Conservation (phyloP, 2,329 filamentous ascomycete species). For the Beauveria varroae region DNA sequence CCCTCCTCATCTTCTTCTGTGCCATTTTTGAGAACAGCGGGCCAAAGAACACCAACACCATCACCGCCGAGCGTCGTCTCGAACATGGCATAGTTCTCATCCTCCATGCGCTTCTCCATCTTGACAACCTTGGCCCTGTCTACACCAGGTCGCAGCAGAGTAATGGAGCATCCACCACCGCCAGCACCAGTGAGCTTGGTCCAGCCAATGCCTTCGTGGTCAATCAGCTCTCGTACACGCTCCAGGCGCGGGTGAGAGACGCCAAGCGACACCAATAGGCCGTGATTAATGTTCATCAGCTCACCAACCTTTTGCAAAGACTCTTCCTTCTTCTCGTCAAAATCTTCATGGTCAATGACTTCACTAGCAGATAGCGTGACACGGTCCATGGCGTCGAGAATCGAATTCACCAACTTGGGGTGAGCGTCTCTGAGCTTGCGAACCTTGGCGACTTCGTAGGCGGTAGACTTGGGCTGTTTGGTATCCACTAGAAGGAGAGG, state of each 20-base stretch:
- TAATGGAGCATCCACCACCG: conserved; percentile 92
- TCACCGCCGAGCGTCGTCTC: conserved; percentile 87
- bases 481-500: conserved; percentile 88
- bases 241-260: conserved; percentile 93
- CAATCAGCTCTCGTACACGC: conserved; percentile 82
- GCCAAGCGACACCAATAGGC: conserved; percentile 79
- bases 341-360: conserved; percentile 52
- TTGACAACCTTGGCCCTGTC: conserved; percentile 47
- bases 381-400: conserved; percentile 79
- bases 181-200: conserved; percentile 95
- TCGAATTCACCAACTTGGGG: conserved; percentile 68
- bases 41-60: conserved; percentile 90
- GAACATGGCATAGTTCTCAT: conserved; percentile 75
- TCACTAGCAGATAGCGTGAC: conserved; percentile 50
- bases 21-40: conserved; percentile 81
- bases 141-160: conserved; percentile 66
- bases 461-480: conserved; percentile 77
- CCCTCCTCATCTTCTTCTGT: conserved; percentile 69
- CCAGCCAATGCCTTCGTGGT: conserved; percentile 86
- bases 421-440: conserved; percentile 61
- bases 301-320: conserved; percentile 72
- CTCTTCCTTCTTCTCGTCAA: conserved; percentile 56
- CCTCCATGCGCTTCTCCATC: conserved; percentile 57
- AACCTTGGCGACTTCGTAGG: conserved; percentile 81
- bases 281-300: conserved; percentile 90